Evolutionary conservation across 2,329 filamentous ascomycete genomes (phyloP).

Genomic region (Aspergillus sp.): DNA sequence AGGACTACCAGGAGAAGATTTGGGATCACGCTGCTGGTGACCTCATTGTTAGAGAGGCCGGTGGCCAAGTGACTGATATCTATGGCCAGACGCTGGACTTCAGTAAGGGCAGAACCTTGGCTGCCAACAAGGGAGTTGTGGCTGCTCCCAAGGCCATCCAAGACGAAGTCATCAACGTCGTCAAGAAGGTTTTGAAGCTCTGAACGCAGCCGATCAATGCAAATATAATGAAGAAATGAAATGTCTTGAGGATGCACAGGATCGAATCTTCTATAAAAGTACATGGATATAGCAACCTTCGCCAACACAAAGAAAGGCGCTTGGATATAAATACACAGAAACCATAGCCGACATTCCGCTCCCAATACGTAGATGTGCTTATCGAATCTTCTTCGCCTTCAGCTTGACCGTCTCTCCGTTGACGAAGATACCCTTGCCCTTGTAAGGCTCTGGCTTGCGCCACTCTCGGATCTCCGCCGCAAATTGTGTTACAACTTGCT

Average conservation of each 20-base stretch:
- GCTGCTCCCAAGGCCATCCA: slow-evolving; percentile 80
- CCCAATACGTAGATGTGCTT: slow-evolving; percentile 38
- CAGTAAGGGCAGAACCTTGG: slow-evolving; percentile 77
- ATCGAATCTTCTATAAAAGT: slow-evolving; percentile 27
- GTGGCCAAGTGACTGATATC: slow-evolving; percentile 87
- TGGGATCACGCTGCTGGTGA: slow-evolving; percentile 98
- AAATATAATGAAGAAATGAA: slow-evolving; percentile 16
- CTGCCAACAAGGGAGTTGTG: slow-evolving; percentile 89
- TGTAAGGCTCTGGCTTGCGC: slow-evolving; percentile 94
- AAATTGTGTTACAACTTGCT: slow-evolving; percentile 84
- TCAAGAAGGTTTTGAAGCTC: slow-evolving; percentile 71
- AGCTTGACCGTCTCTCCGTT: slow-evolving; percentile 97
- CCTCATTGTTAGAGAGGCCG: slow-evolving; percentile 89
- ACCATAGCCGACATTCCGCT: slow-evolving; percentile 23
- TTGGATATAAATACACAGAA: slow-evolving; percentile 31
- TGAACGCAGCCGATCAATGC: slow-evolving; percentile 31
- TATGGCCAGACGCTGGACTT: slow-evolving; percentile 85
- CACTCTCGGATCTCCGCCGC: slow-evolving; percentile 84
- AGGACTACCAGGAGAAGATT: slow-evolving; percentile 96
- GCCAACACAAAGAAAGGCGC: slow-evolving; percentile 22
- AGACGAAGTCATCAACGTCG: slow-evolving; percentile 71
- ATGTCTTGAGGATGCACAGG: slow-evolving; percentile 11
- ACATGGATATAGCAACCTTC: slow-evolving; percentile 34
- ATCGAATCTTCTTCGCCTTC: slow-evolving; percentile 98
- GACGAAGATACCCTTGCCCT: slow-evolving; percentile 98